phyloP scores from a whole-genome alignment of 441 rosid species.

The Jatropha podagrica region DNA sequence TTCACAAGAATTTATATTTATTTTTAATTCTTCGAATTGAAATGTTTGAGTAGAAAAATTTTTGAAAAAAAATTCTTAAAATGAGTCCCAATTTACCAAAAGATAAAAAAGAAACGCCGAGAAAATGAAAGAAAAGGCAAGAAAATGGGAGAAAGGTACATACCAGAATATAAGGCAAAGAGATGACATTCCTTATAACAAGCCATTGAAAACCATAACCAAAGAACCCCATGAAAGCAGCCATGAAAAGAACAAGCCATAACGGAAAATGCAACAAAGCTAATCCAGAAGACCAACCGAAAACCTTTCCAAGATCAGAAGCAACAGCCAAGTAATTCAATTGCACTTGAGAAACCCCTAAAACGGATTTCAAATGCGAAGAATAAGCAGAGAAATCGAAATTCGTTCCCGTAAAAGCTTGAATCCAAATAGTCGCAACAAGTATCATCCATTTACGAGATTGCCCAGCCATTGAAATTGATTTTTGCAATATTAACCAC shows the following conservation, averaged over 20 bases:
- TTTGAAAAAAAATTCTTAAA: too few species aligned
- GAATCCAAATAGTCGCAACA: conserved; percentile 88
- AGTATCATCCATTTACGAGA: conserved; percentile 89
- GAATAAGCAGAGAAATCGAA: conserved; percentile 94
- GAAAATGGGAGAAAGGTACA: not conserved
- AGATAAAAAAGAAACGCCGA: not conserved
- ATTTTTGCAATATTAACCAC: too few species aligned
- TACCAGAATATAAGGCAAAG: conserved; percentile 84
- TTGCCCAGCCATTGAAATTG: conserved; percentile 56
- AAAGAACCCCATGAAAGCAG: conserved; percentile 77
- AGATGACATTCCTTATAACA: conserved; percentile 54
- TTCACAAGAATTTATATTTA: too few species aligned
- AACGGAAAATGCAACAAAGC: conserved; percentile 71
- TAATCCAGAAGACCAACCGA: conserved; percentile 92
- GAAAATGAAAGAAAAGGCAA: not conserved
- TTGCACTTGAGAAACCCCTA: conserved; percentile 83
- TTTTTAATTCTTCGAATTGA: too few species aligned
- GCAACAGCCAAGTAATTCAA: conserved; percentile 87
- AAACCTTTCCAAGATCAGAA: conserved; percentile 86
- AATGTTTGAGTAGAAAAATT: too few species aligned
- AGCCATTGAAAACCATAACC: conserved; percentile 91
- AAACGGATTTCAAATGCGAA: conserved; percentile 57
- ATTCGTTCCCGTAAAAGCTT: conserved; percentile 90
- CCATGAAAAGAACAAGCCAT: conserved; percentile 66
- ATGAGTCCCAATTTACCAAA: too few species aligned